These are phyloP conservation scores for barley (Hordeum vulgare) DNA, from an alignment of 176 grass and related monocot species.

Conservation along the genomic window MorexV3_pseudomolecules_assembly NC_058519.1:12790053-12790552, in stretches of 20 bases:
- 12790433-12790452: not conserved
- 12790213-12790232: not conserved
- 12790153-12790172: slow-evolving; percentile 41
- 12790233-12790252: not conserved
- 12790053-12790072: not conserved
- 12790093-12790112: slow-evolving; percentile 12
- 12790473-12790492: not conserved
- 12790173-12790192: not conserved
- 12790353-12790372: slow-evolving; percentile 2
- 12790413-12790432: not conserved
- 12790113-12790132: slow-evolving; percentile 33
- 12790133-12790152: slow-evolving; percentile 69
- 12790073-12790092: not conserved
- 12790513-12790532: not conserved
- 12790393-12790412: slow-evolving; percentile 1
- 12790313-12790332: slow-evolving; percentile 87
- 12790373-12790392: not conserved
- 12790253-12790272: not conserved
- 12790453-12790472: not conserved
- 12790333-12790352: slow-evolving; percentile 55
- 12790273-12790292: slow-evolving; percentile 17
- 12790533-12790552: not conserved
- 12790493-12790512: not conserved
- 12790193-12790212: not conserved
- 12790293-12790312: slow-evolving; percentile 44